Evolutionary conservation across 2,329 filamentous ascomycete species (phyloP), one percentile per base, ranked within the genome.

Genomic region (Gliomastix tumulicola): DNA sequence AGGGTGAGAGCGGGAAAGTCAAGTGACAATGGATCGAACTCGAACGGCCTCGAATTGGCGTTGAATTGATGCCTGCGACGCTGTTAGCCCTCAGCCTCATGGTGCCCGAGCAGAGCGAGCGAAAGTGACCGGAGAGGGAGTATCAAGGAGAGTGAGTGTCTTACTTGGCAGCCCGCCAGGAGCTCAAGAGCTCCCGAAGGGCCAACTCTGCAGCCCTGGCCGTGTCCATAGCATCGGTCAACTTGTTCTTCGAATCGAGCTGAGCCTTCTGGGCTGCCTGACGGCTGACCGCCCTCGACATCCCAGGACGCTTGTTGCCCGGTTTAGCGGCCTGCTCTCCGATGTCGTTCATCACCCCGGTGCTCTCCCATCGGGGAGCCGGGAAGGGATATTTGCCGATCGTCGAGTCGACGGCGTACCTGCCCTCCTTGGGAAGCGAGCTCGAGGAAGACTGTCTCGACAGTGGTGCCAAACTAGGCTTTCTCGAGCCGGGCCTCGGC

Each of bases 1-100:
- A 96, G 74, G 23, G 83, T 88, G 28, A 97, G 72, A 7, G 84
- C 81, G 7, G 89, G 88, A 50, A 95, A 96, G 41, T 88, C 88
- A 55, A 94, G 78, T 6, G 84, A 72, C 42, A 89, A 76, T 22
- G 90, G 84, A 46, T 96, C 86, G 61, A 95, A 94, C 45, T 90
- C 84, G 49, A 82, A 82, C 4, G 78, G 76, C 47, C 68, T 65
- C 8, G 73, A 72, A 35, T 64, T 63, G 45, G 69, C 65, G 41
- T 78, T 69, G 34, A 78, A 63, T 32, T 76, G 68, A 48, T 71
- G 67, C 48, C 76, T 79, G 42, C 17, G 17, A n/a, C n/a, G n/a
- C n/a, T n/a, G n/a, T n/a, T n/a, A n/a, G n/a, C n/a, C n/a, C n/a
- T n/a, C n/a, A n/a, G n/a, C n/a, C 12, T 49, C 41, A 19, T 21